Base-by-base conservation (phyloP, 2,329 filamentous ascomycete genomes). In the Clonostachys rhizophaga region DNA sequence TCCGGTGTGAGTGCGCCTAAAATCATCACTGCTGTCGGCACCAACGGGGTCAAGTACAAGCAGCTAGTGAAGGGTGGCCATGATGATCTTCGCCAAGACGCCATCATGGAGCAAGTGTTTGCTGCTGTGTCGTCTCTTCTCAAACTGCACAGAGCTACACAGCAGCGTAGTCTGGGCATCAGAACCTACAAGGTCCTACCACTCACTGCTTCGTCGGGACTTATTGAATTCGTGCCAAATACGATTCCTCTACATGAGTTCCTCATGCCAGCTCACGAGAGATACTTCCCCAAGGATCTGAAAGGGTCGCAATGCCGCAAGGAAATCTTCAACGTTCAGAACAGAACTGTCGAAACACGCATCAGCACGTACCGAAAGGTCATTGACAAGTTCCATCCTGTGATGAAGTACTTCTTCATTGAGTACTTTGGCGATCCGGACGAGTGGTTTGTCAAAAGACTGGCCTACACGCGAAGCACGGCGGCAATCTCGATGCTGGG, bases 71-170 rank as follows among this genome's bases (percentile, higher is more conserved):
- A 99, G 74, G 91, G 91, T 52, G 91, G 94, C 16, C 92, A 92
- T 60, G 94, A 99, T 63, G 92, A 99, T 62, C 78, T 99, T 12
- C 87, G 95, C 9, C 94, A 99, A 70, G 94, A 99, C 60, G 90
- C 92, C 41, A 99, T 83, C 73, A 99, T 99, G 95, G 95, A 99
- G 66, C 94, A 99, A 67, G 94, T 99, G 2, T 99, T 99, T 63
- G 89, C 91, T 49, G 91, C 95, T 66, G 94, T 96, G 18, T 97
- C 91, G 49, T 88, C 89, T 45, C 80, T 99, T 18, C 74, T 99
- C 24, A 88, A 89, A 62, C 85, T 89, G 43, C 91, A 97, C 64
- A 85, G 89, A 47, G 80, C 85, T 12, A 96, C 94, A 3, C 86
- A 91, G 37, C 91, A 96, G 60, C 86, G 94, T 6, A 89, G 89